phyloP scores from a whole-genome alignment of 345 rosid genomes.

The Rhodamnia rubescens region DNA sequence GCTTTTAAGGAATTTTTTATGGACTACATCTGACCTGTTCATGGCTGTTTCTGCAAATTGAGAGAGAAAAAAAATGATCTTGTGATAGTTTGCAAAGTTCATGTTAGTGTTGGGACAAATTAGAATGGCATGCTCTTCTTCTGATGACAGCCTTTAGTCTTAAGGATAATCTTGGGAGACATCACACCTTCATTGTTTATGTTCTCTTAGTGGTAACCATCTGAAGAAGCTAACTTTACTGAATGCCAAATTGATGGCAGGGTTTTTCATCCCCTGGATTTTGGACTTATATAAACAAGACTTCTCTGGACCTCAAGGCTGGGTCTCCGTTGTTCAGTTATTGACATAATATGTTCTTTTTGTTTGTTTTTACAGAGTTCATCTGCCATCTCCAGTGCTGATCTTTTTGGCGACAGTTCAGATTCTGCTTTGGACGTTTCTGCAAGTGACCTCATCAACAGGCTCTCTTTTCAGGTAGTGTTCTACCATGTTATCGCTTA shows the following conservation, averaged over 20 bases:
- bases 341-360: not conserved
- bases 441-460: conserved; percentile 76
- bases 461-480: conserved; percentile 81
- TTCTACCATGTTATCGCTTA: not conserved
- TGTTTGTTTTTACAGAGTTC: conserved; percentile 44
- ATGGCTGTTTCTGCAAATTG: not conserved
- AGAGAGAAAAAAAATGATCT: not conserved
- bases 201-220: not conserved
- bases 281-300: not conserved
- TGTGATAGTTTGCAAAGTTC: not conserved
- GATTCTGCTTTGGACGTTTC: conserved; percentile 55
- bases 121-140: not conserved
- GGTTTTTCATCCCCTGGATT: not conserved
- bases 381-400: conserved; percentile 89
- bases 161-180: not conserved
- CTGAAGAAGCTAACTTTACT: not conserved
- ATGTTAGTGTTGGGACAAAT: not conserved
- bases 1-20: not conserved
- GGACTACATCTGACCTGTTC: not conserved
- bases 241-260: not conserved
- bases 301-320: not conserved
- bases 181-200: not conserved
- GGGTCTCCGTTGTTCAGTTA: not conserved
- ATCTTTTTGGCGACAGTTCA: conserved; percentile 54
- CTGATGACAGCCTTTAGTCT: not conserved